Evolutionary conservation across 331 rosid species (phyloP).

Genomic region (Prunus yedoensis): DNA sequence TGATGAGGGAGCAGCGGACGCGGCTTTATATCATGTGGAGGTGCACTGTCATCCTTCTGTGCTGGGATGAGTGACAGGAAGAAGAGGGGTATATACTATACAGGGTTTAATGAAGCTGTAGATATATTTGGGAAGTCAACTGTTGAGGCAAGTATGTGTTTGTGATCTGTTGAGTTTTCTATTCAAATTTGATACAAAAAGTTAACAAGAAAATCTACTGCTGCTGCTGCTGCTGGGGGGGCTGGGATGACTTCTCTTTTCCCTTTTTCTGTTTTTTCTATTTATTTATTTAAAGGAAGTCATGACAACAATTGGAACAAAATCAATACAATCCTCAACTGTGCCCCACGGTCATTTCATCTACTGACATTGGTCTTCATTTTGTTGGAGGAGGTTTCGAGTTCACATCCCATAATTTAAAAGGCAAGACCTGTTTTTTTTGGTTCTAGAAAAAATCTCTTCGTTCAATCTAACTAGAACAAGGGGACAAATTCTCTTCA

Average conservation of each 20-base stretch:
- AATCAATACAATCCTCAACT: no score
- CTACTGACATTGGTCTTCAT: no score
- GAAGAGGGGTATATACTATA: background rate
- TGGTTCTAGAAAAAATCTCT: background rate
- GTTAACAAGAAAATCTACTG: background rate
- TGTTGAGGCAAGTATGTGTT: background rate
- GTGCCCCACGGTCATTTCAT: no score
- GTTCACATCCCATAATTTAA: no score
- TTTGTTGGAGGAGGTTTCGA: no score
- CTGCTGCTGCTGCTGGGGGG: background rate
- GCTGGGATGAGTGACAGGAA: slow-evolving; percentile 46
- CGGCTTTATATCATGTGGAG: slow-evolving; percentile 77
- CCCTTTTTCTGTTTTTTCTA: no score
- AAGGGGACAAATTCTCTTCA: background rate
- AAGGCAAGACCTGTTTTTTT: no score
- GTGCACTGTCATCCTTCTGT: slow-evolving; percentile 63
- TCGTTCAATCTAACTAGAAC: background rate
- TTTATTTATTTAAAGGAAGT: no score
- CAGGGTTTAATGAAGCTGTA: background rate
- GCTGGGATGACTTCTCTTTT: background rate
- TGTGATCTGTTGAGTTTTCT: slow-evolving; percentile 10
- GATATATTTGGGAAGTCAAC: background rate
- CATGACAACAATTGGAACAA: no score
- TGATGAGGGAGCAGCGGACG: slow-evolving; percentile 62
- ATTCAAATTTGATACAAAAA: background rate